Conservation (phyloP, 768 basidiomycete genomes). For the Zangia roseola region DNA sequence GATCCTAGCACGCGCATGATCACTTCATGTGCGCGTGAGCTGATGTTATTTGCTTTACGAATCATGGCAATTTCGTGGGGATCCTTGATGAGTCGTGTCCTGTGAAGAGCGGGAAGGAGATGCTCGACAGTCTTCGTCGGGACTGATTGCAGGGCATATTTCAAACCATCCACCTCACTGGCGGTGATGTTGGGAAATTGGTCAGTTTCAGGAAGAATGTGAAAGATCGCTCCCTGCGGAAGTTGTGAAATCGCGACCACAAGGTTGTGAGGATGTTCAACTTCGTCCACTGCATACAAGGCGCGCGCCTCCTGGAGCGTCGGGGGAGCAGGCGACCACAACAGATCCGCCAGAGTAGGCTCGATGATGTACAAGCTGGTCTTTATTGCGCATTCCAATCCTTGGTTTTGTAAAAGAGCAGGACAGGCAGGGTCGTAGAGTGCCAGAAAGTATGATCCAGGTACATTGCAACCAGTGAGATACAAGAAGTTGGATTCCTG, state of each 20-base stretch:
- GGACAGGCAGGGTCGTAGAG: constrained; percentile 44
- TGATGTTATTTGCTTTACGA: constrained; percentile 78
- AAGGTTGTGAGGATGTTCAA: constrained; percentile 51
- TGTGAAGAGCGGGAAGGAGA: constrained; percentile 78
- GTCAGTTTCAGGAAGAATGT: constrained; percentile 52
- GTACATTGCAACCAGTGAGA: constrained; percentile 76
- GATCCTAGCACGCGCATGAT: constrained; percentile 89
- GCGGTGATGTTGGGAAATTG: constrained; percentile 19
- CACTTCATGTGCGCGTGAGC: constrained; percentile 85
- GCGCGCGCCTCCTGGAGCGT: constrained; percentile 55
- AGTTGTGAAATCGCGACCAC: constrained; percentile 44
- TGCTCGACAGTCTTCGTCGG: constrained; percentile 34
- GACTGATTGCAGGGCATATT: not conserved
- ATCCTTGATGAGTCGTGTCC: constrained; percentile 77
- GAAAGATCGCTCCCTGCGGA: constrained; percentile 56
- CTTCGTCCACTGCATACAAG: constrained; percentile 58
- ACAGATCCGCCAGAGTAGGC: constrained; percentile 65
- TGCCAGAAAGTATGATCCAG: constrained; percentile 66
- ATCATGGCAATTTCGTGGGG: constrained; percentile 72
- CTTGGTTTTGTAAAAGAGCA: constrained; percentile 33
- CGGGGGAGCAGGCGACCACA: constrained; percentile 89
- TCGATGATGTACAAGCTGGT: constrained; percentile 78
- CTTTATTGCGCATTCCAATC: constrained; percentile 35
- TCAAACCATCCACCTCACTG: constrained; percentile 8
- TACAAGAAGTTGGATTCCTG: constrained; percentile 89